Percentiles rank a stretch among this genome's conserved stretches.
These are phyloP conservation scores for Trypanosoma scelopori DNA, from an alignment of 208 protist species.

Conservation along the genomic window DNA sequence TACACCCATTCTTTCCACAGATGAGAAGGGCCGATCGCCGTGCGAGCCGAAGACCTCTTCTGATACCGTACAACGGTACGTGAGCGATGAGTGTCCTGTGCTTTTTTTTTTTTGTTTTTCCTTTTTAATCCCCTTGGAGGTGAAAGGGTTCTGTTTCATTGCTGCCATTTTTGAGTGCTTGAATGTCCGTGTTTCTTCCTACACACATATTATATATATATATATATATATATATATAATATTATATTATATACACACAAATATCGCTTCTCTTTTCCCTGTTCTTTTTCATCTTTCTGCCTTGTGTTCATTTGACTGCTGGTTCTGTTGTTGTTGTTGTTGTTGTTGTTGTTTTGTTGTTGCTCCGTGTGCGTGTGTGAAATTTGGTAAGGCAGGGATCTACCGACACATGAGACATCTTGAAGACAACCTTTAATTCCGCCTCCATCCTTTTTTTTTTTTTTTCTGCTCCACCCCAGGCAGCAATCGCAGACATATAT, in stretches of 20 bases:
- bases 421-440: too few species aligned
- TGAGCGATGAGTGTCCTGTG: background rate
- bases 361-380: background rate
- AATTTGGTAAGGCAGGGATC: too few species aligned
- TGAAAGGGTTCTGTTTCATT: background rate
- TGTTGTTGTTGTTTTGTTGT: background rate
- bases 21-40: background rate
- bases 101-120: constrained; percentile 23
- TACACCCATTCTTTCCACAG: too few species aligned
- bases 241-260: background rate
- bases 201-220: constrained; percentile 9
- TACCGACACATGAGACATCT: too few species aligned
- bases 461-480: too few species aligned
- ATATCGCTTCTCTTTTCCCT: background rate
- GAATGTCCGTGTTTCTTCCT: background rate
- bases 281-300: too few species aligned
- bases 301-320: background rate
- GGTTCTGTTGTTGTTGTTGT: background rate
- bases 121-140: constrained; percentile 25
- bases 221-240: constrained; percentile 10
- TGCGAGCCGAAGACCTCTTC: background rate
- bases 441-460: too few species aligned
- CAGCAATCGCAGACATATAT: too few species aligned
- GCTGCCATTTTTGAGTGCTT: background rate
- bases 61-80: background rate